These are phyloP conservation scores for Phytopythium delawarense DNA, from an alignment of 352 stramenopile species.

Conservation along the genomic window DNA sequence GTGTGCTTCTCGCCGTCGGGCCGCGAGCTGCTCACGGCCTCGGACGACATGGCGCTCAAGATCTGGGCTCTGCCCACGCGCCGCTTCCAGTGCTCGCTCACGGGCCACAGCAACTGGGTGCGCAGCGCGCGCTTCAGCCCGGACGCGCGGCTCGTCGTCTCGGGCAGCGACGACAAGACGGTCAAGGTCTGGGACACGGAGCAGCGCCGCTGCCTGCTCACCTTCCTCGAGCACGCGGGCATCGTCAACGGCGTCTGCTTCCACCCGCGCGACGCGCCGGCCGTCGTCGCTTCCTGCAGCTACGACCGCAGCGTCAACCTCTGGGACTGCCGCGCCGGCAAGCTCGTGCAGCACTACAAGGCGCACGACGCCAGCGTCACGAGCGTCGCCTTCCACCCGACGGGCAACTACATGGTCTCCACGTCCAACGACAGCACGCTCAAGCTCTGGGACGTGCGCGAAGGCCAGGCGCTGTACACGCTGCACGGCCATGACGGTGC, in stretches of 20 bases:
- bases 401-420: constrained; percentile 89
- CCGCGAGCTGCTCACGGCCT: constrained; percentile 82
- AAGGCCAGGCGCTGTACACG: constrained; percentile 92
- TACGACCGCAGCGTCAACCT: constrained; percentile 75
- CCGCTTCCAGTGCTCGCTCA: constrained; percentile 86
- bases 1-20: constrained; percentile 83
- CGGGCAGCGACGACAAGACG: constrained; percentile 89
- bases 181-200: constrained; percentile 92
- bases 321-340: constrained; percentile 80
- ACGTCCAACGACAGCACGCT: constrained; percentile 84
- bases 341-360: constrained; percentile 91
- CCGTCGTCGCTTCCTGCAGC: constrained; percentile 58
- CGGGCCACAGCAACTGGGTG: constrained; percentile 92
- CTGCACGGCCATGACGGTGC: constrained; percentile 84
- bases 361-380: constrained; percentile 82
- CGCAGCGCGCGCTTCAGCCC: constrained; percentile 77
- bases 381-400: constrained; percentile 86
- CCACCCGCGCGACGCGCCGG: constrained; percentile 67
- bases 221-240: constrained; percentile 85
- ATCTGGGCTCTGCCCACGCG: constrained; percentile 78
- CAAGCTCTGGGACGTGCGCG: constrained; percentile 92
- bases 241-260: constrained; percentile 85
- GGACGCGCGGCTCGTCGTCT: constrained; percentile 64
- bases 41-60: constrained; percentile 93
- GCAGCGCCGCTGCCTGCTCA: constrained; percentile 61